Base-by-base conservation (phyloP, 768 basidiomycete species). In the Gloeopeniophorella convolvens region DNA sequence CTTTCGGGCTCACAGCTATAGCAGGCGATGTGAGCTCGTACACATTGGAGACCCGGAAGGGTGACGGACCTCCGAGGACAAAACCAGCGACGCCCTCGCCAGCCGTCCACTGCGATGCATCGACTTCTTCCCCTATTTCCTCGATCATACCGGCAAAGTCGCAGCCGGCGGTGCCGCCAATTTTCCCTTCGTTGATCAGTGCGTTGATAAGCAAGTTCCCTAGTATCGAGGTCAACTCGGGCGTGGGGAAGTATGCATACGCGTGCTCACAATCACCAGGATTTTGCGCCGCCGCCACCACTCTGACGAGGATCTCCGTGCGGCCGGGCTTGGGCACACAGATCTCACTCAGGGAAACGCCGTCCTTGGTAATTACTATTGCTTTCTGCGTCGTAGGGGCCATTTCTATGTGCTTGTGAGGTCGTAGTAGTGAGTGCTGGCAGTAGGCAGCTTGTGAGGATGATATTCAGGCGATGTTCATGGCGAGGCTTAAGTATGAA, bases 91-190 rank as follows among this genome's bases (percentile, higher is more conserved):
- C 46, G 3, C 47, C 49, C 50, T 60, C 53, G 20, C 57, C 59
- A 12, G 56, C 27, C 7, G 32, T 37, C 37, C 59, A 34, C 30
- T 44, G 41, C 5, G 52, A 42, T 4, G 34, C 39, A 1, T 43
- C 48, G 31, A 58, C 52, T 24, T 48, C 51, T 3, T 46, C 30
- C 6, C 58, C 56, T 16, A 59, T 36, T 37, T 49, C 51, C 28
- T 48, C 52, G 12, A 59, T 51, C 1, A 32, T 41, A 10, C 58
- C 56, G 8, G 56, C 42, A 27, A 47, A 57, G 49, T 59, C 58
- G n/a, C 37, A 31, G 7, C 58, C 56, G 11, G 47, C 12, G 9
- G 49, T 41, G 18, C 21, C 43, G n/a, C 52, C 56, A 21, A 40
- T 44, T 30, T 28, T 28, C 11, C 21, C 15, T 0, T 26, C 42